Evolutionary conservation across 139 green algal genomes (phyloP), one percentile per base, ranked within the genome.

Genomic region (Chlamydomonas schloesseri): DNA sequence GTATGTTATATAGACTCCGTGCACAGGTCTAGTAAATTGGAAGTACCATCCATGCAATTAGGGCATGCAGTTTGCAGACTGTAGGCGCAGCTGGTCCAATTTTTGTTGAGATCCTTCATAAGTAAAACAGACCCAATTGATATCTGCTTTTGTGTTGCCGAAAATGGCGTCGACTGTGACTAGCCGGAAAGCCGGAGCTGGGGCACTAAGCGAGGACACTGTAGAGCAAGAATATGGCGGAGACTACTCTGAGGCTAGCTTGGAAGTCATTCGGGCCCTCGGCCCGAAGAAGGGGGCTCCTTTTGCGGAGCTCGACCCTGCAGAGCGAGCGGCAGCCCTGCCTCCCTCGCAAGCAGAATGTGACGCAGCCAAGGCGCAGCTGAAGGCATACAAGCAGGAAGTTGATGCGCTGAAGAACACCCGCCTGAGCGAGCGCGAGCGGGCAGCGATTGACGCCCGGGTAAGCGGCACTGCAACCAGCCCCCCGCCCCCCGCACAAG

Each of bases 161-260:
- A 50, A 50, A 5, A 50, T 50, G 42, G 42, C 42, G 42, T 50
- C 42, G 42, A 50, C 42, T n/a, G n/a, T n/a, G 62, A 23, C 11
- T 2, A 14, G 62, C 26, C 24, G 62, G 62, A 24, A 31, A 23
- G 2, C 26, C 2, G 62, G 34, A 3, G 55, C 55, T 2, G 18
- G 20, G 20, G 6, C 55, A 29, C 20, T 37, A 21, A 71, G 33
- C 17, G 80, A 86, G 29, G 80, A 89, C 47, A 77, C 72, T 1
- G 60, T 89, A 6, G 76, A 86, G 8, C 46, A 71, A 1, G 70
- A 89, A 31, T 89, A 82, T 68, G 82, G 71, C 6, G 77, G 57
- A 0, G 77, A 91, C 0, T 84, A 85, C 64, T 85, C 70, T 9
- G 88, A 91, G 34, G 88, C 47, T 0, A 88, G 75, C 53, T 71